Conservation (phyloP, 148 eudicot genomes). For the Rhododendron vialii region DNA sequence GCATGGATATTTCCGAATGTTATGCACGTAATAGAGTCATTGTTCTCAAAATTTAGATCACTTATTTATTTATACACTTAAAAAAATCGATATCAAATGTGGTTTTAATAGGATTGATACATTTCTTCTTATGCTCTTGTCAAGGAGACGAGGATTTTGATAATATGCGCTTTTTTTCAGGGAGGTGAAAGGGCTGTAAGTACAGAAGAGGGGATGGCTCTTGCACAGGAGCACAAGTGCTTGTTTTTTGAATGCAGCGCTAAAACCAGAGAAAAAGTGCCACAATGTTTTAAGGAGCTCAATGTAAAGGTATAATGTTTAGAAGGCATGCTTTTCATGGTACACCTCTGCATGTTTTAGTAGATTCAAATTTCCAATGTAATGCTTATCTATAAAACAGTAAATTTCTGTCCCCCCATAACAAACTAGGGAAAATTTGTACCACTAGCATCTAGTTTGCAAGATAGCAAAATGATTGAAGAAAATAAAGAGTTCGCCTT, state of each 20-base stretch:
- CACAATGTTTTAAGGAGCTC: slow-evolving; percentile 53
- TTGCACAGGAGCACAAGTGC: slow-evolving; percentile 46
- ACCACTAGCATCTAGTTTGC: background rate
- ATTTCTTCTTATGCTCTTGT: background rate
- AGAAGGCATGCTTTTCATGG: background rate
- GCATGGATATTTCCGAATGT: background rate
- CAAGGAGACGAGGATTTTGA: background rate
- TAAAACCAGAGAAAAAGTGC: slow-evolving; percentile 52
- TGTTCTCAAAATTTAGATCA: background rate
- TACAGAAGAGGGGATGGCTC: slow-evolving; percentile 53
- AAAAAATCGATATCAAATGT: background rate
- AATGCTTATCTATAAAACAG: background rate
- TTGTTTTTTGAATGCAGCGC: slow-evolving; percentile 61
- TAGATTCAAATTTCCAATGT: background rate
- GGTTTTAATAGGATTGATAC: background rate
- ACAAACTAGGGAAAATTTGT: background rate
- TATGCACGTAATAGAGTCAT: background rate
- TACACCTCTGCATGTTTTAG: background rate
- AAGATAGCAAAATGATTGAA: background rate
- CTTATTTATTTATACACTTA: background rate
- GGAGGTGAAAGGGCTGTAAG: slow-evolving; percentile 50
- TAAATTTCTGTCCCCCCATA: background rate
- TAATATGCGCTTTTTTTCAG: slow-evolving; percentile 22
- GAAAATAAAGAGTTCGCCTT: background rate
- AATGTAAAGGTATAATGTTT: slow-evolving; percentile 32